A percentile compares a stretch with the other conserved stretches of the same genome.
phyloP scores from a whole-genome alignment of 306 rosid species.

The Prunus dulcis region DNA sequence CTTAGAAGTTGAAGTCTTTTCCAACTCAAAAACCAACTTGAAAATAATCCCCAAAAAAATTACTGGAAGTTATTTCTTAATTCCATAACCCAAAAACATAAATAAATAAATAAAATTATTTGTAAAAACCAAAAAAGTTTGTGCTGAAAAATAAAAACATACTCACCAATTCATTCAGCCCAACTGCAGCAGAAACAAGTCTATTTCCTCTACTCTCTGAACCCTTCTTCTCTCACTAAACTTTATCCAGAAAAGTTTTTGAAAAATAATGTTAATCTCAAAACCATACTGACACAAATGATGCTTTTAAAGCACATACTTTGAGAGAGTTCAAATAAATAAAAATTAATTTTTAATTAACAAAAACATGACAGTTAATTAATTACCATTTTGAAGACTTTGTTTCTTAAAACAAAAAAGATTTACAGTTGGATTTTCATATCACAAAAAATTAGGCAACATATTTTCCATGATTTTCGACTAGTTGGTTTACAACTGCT shows the following conservation, averaged over 20 bases:
- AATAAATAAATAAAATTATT: not conserved
- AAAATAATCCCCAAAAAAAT: not conserved
- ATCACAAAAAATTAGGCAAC: slow-evolving; percentile 36
- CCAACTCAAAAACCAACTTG: slow-evolving; percentile 13
- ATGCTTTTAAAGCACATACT: slow-evolving; percentile 20
- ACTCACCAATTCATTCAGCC: slow-evolving; percentile 26
- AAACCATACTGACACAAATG: slow-evolving; percentile 17
- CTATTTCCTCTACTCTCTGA: not conserved
- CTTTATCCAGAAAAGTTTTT: slow-evolving; percentile 15
- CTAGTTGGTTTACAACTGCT: slow-evolving; percentile 10
- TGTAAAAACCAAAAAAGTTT: not conserved
- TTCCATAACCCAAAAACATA: not conserved
- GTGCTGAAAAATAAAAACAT: not conserved
- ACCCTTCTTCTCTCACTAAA: slow-evolving; percentile 18
- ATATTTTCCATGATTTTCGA: slow-evolving; percentile 45
- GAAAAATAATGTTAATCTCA: slow-evolving; percentile 25
- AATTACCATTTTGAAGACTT: too few relatives aligned
- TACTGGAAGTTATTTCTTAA: not conserved
- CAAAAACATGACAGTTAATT: not conserved
- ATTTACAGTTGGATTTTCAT: slow-evolving; percentile 24
- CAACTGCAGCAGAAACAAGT: not conserved
- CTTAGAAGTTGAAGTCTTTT: not conserved
- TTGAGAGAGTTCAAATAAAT: not conserved
- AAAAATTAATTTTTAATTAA: not conserved
- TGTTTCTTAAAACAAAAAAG: not conserved